Evolutionary conservation across 2,329 filamentous ascomycete genomes (phyloP).

Genomic region (Grosmannia huntii): DNA sequence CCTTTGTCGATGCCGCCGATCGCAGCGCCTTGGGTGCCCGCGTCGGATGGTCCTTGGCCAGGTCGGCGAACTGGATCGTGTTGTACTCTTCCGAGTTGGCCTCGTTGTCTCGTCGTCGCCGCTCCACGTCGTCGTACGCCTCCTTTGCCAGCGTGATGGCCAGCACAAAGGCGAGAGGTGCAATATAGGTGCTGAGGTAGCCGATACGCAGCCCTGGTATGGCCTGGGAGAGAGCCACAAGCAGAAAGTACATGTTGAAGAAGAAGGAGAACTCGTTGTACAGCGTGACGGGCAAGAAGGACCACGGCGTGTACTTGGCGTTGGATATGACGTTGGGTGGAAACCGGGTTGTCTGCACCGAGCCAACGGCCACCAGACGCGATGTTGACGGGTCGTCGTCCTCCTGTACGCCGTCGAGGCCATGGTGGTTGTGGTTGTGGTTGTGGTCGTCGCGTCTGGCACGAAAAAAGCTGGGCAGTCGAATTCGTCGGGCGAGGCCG

Average conservation of each 20-base stretch:
- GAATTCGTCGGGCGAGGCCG: slow-evolving; percentile 35
- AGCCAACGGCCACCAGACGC: slow-evolving; percentile 64
- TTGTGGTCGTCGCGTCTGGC: slow-evolving; percentile 3
- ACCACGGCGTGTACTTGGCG: slow-evolving; percentile 92
- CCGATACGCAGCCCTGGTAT: slow-evolving; percentile 84
- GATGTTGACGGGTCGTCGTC: slow-evolving; percentile 57
- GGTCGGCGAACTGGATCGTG: slow-evolving; percentile 58
- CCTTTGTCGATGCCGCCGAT: slow-evolving; percentile 27
- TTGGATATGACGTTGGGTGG: slow-evolving; percentile 90
- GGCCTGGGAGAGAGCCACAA: slow-evolving; percentile 87
- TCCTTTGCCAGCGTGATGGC: slow-evolving; percentile 91
- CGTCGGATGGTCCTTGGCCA: slow-evolving; percentile 13
- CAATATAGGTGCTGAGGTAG: slow-evolving; percentile 89
- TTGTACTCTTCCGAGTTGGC: slow-evolving; percentile 87
- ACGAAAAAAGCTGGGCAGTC: slow-evolving; percentile 50
- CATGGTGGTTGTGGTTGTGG: neutral
- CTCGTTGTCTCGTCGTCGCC: slow-evolving; percentile 77
- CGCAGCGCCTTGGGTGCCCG: slow-evolving; percentile 32
- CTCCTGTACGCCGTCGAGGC: slow-evolving; percentile 31
- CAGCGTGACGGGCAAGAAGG: slow-evolving; percentile 83
- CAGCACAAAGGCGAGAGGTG: slow-evolving; percentile 82
- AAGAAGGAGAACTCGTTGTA: slow-evolving; percentile 99
- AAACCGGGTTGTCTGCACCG: slow-evolving; percentile 59
- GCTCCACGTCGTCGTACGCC: slow-evolving; percentile 81
- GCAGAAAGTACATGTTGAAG: slow-evolving; percentile 97